Percentiles rank a stretch among this genome's conserved stretches.
These are phyloP conservation scores for Berberis vulgaris DNA, from an alignment of 164 flowering plant genomes.

Conservation along the genomic window DNA sequence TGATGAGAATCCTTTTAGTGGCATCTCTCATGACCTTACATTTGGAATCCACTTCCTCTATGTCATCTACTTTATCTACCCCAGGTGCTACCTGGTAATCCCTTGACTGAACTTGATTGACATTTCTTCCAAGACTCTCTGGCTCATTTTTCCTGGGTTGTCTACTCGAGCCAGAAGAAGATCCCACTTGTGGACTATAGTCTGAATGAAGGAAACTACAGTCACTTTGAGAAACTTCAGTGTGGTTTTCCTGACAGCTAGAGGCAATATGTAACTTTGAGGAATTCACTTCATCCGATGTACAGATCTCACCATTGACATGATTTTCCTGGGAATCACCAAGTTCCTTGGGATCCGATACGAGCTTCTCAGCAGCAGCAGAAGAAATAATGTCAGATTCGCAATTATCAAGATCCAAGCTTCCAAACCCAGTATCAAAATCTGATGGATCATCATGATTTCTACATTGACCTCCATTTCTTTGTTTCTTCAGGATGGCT, in stretches of 20 bases:
- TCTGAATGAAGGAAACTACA: too few species aligned
- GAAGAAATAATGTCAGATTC: conserved; percentile 12
- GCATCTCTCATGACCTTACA: conserved; percentile 69
- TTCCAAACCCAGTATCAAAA: conserved; percentile 9
- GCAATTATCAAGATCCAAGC: conserved; percentile 17
- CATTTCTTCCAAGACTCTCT: conserved; percentile 7
- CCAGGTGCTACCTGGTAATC: conserved; percentile 7
- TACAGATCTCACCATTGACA: too few species aligned
- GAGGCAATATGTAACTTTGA: too few species aligned
- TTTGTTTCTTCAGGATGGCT: conserved; percentile 3
- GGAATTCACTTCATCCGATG: too few species aligned
- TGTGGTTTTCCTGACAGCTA: too few species aligned
- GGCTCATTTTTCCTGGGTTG: conserved; percentile 18
- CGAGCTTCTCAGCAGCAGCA: too few species aligned
- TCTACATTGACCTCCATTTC: conserved; percentile 20
- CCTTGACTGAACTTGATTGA: conserved; percentile 11
- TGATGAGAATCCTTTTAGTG: conserved; percentile 66
- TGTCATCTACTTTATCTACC: conserved; percentile 27
- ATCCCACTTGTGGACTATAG: too few species aligned
- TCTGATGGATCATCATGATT: conserved; percentile 8
- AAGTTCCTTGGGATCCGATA: too few species aligned
- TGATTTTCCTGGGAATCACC: too few species aligned
- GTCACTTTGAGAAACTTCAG: too few species aligned
- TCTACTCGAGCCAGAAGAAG: conserved; percentile 6
- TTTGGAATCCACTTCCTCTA: conserved; percentile 3